Base-by-base conservation (phyloP, 1,284 basidiomycete species). In the Coniferiporia sulphurascens region DNA sequence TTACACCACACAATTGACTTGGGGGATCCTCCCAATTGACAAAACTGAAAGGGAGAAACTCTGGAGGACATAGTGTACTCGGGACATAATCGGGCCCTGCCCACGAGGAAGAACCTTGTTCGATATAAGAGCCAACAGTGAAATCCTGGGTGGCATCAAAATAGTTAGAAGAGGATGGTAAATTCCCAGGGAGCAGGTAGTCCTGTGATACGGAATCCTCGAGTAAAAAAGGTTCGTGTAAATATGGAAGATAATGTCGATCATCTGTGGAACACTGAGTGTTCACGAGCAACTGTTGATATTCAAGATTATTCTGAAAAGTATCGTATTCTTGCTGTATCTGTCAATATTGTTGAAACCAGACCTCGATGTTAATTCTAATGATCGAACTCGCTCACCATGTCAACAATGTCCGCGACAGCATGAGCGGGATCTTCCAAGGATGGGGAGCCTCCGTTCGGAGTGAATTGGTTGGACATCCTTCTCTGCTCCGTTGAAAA, bases 391-490 rank as follows among this genome's bases (percentile, higher is more conserved):
- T 3, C 2, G 27, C 51, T 22, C 43, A 59, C 50, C 57, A 59
- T 59, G 10, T 17, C 35, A 22, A 13, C 38, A 17, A 17, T 48
- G 21, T 19, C 50, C 15, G 27, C 22, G 43, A 48, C 8, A 27
- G 27, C 27, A 27, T 27, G 27, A 27, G 27, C 5, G 5, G 27
- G 5, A 27, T 5, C 27, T 27, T 5, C 27, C 27, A 27, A 5
- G 27, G 27, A 27, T 27, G 27, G 5, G 34, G 49, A 32, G 19
- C 49, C 12, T 38, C 32, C n/a, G 13, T 15, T 41, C 34, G 32
- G 57, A 48, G 51, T 59, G 57, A 51, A 53, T 53, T 53, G 50
- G 51, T 48, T 27, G 15, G 57, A 53, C 52, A 34, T 35, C 50
- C 43, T 15, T 38, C 27, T 27, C 27, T 27, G 27, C 27, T 27